Evolutionary conservation across 352 stramenopile genomes (phyloP), one percentile per base, ranked within the genome.

Genomic region (Globisporangium canariense): DNA sequence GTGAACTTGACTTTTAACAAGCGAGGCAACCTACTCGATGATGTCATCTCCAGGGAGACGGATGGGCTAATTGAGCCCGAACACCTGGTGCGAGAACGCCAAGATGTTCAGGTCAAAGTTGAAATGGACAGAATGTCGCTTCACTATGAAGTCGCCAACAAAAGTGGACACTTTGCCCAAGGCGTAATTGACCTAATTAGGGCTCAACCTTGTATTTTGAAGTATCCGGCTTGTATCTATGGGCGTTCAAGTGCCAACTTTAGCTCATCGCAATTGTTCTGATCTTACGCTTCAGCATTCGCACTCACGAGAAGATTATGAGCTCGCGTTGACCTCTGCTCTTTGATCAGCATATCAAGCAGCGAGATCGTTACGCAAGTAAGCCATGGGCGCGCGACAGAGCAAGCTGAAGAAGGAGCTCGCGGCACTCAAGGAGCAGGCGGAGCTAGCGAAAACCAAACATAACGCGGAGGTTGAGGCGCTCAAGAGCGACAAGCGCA

Each of bases 341-440:
- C 36, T 11, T 49, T 49, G 43, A 49, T 49, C 43, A 22, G 3
- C 43, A 22, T 49, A 6, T 9, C 40, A 46, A 41, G 36, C 36
- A 41, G 36, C 11, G 9, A 41, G 40, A 7, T 2, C 40, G 40
- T 2, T n/a, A 18, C 40, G 4, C 43, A 20, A 49, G 40, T 3
- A 34, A n/a, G 14, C 50, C 4, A 91, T 91, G 82, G 82, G 82
- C 5, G 71, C 52, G 13, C 78, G 75, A 41, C 73, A 80, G 45
- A 90, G 78, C 62, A 77, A 73, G 6, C 63, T 91, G 40, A 87
- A 86, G 76, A 80, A 81, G 59, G 70, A 90, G 66, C 60, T 91
- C 9, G 67, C 69, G n/a, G n/a, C 55, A n/a, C 67, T 90, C 20
- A 69, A 83, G 25, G 66, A 67, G 7, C 75, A 85, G 14, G 65